Conservation (phyloP, 345 rosid species). For the Lumnitzera racemosa region DNA sequence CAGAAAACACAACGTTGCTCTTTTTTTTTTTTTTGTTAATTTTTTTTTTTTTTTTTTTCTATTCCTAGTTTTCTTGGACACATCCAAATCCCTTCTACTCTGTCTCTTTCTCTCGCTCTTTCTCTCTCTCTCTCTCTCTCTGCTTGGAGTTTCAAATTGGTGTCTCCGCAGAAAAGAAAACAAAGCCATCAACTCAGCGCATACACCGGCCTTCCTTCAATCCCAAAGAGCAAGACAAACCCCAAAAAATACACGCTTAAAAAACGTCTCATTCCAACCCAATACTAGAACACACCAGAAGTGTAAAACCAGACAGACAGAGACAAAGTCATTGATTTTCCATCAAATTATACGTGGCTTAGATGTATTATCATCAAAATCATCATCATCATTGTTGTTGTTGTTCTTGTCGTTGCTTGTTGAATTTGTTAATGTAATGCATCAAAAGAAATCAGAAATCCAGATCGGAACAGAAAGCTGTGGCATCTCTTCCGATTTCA, state of each 20-base stretch:
- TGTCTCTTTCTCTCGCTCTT: conserved; percentile 2
- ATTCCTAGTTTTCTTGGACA: conserved; percentile 6
- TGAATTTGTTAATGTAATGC: conserved; percentile 59
- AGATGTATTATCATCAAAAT: too few species aligned
- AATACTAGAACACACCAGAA: too few species aligned
- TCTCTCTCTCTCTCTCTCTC: conserved; percentile 5
- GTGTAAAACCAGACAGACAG: background rate
- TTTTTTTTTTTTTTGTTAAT: too few species aligned
- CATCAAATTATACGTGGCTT: too few species aligned
- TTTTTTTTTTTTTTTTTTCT: too few species aligned
- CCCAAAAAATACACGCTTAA: too few species aligned
- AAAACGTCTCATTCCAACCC: too few species aligned
- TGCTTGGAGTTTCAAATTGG: conserved; percentile 3
- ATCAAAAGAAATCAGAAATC: conserved; percentile 97
- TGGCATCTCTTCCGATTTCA: conserved; percentile 99
- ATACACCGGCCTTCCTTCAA: too few species aligned
- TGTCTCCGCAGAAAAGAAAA: background rate
- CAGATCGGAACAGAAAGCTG: conserved; percentile 99
- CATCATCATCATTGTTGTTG: background rate
- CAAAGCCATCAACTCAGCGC: too few species aligned
- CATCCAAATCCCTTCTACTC: conserved; percentile 26
- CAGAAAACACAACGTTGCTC: too few species aligned
- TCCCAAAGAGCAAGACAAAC: too few species aligned
- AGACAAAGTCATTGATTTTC: background rate
- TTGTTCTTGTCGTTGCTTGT: background rate